These are phyloP conservation scores for Psilocybe tampanensis DNA, from an alignment of 768 basidiomycete species.

Conservation along the genomic window DNA sequence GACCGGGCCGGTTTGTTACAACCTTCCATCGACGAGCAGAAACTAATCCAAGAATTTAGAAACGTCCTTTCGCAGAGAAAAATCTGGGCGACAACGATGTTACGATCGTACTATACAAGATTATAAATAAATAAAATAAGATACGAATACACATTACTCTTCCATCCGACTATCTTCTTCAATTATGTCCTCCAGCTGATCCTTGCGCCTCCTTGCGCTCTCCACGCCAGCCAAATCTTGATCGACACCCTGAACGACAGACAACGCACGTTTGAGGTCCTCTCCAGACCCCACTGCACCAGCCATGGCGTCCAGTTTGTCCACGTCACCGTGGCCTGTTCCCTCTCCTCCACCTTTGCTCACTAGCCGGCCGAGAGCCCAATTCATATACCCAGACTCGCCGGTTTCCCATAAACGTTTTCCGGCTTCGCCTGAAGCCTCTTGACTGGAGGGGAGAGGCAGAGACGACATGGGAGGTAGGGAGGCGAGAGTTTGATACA, in stretches of 20 bases:
- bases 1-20: no score
- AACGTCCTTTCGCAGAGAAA: no score
- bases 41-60: no score
- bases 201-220: background rate
- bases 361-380: constrained; percentile 68
- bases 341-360: constrained; percentile 16
- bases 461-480: constrained; percentile 47
- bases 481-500: constrained; percentile 51
- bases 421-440: constrained; percentile 51
- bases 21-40: no score
- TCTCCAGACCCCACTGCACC: constrained; percentile 25
- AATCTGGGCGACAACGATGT: no score
- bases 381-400: constrained; percentile 74
- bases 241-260: constrained; percentile 14
- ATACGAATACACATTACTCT: background rate
- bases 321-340: constrained; percentile 17
- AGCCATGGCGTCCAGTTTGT: constrained; percentile 15
- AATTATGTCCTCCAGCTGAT: background rate
- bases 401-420: constrained; percentile 81
- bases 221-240: background rate
- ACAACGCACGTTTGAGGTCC: constrained; percentile 30
- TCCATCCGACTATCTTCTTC: constrained; percentile 11
- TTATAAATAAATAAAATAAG: background rate
- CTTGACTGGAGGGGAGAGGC: constrained; percentile 34
- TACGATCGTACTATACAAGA: no score